Conservation (phyloP, 805 yeast genomes). For the Pichia exigua region DNA sequence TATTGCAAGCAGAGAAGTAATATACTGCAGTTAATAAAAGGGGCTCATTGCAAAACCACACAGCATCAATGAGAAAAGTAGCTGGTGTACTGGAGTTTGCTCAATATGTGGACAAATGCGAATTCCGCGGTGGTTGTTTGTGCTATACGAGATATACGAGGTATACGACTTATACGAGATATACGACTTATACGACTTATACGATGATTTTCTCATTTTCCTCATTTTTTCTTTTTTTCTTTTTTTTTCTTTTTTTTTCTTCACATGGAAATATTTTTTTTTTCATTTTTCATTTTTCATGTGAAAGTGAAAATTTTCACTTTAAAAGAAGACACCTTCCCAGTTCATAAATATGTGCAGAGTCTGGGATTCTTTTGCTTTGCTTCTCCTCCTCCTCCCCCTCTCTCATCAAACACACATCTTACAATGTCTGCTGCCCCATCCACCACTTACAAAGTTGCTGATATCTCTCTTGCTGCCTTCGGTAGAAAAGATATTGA, state of each 20-base stretch:
- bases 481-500: conserved; percentile 99
- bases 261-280: background rate
- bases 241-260: too few relatives aligned
- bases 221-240: too few relatives aligned
- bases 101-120: too few relatives aligned
- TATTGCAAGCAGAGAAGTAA: too few relatives aligned
- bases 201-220: background rate
- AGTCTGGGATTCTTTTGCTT: background rate
- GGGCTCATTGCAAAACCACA: too few relatives aligned
- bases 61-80: too few relatives aligned
- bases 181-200: background rate
- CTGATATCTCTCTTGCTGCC: conserved; percentile 97
- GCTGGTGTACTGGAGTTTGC: too few relatives aligned
- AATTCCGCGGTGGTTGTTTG: too few relatives aligned
- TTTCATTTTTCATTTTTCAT: background rate
- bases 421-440: conserved; percentile 47
- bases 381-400: background rate
- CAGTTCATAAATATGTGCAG: background rate
- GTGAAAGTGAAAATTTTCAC: background rate
- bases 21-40: too few relatives aligned
- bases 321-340: background rate
- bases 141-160: too few relatives aligned
- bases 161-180: too few relatives aligned
- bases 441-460: conserved; percentile 82
- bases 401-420: background rate